Evolutionary conservation across 1,284 basidiomycete genomes (phyloP), one percentile per base, ranked within the genome.

Genomic region (Heterobasidion parviporum): DNA sequence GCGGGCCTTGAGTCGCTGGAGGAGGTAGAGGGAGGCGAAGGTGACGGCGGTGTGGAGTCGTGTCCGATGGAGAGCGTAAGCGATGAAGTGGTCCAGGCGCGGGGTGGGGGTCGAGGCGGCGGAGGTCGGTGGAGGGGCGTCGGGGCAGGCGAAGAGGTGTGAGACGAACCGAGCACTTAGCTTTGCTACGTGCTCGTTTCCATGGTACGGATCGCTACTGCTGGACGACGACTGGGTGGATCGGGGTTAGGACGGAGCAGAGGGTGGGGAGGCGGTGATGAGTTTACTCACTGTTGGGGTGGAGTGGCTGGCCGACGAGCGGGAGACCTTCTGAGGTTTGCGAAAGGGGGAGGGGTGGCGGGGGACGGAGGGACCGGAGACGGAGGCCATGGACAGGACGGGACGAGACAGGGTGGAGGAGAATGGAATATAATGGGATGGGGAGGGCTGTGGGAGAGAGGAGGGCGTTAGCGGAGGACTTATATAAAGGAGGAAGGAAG

Each of bases 141-240:
- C 52, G 4, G 65, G 65, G 58, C 65, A 68, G 4, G 63, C 58
- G 59, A 67, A 66, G 7, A 67, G 67, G 69, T 74, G 54, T 62
- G 72, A 68, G 53, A 77, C 72, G 63, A 76, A 78, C 58, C 71
- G 65, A 32, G 72, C 73, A 54, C 56, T 55, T 9, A 57, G 50
- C 36, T 48, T 54, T 18, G 53, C 52, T 2, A 82, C 75, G 48
- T 76, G 74, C 70, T 91, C 88, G 66, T 93, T 87, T 32, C 92
- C 89, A 69, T 93, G 91, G 69, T 80, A 94, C 0, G 83, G 84
- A 68, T 93, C 89, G 9, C 44, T 59, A 34, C 59, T 53, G 46
- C 52, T 60, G 9, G 60, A 56, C 8, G 52, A 38, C 38, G 60
- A 34, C 50, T 15, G 26, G 47, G 18, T 36, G 16, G 56, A 46